These are phyloP conservation scores for Peronospora destructor DNA, from an alignment of 352 stramenopile genomes.

Conservation along the genomic window DNA sequence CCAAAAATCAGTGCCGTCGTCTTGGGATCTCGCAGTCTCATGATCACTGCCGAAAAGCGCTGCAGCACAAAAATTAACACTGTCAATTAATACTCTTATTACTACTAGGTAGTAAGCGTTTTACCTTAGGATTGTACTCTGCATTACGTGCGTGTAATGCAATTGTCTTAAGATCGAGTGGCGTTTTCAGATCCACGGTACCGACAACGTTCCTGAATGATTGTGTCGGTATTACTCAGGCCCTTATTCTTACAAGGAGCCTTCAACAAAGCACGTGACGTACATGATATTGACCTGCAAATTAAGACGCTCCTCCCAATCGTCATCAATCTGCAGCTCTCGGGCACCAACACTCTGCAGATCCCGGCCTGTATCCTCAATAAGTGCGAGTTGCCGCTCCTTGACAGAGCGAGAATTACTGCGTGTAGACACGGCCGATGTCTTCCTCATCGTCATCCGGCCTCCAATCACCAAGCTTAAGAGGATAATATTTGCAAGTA, in stretches of 20 bases:
- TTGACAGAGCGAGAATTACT: constrained; percentile 48
- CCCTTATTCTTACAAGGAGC: too few species aligned
- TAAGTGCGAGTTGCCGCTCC: constrained; percentile 62
- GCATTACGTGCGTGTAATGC: constrained; percentile 95
- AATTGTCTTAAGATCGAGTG: constrained; percentile 96
- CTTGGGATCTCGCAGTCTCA: constrained; percentile 92
- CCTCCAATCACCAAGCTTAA: too few species aligned
- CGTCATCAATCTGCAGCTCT: constrained; percentile 69
- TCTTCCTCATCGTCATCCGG: constrained; percentile 13
- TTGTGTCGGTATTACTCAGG: background rate
- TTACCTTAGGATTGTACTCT: constrained; percentile 98
- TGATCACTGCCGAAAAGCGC: constrained; percentile 95
- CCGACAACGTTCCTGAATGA: constrained; percentile 89
- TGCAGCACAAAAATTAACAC: constrained; percentile 14
- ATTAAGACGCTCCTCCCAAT: constrained; percentile 75
- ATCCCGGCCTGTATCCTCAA: constrained; percentile 37
- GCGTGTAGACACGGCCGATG: constrained; percentile 16
- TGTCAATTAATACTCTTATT: background rate
- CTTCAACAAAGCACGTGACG: background rate
- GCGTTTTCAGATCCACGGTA: constrained; percentile 92
- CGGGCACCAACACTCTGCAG: constrained; percentile 38
- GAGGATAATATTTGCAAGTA: too few species aligned
- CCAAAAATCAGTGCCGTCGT: constrained; percentile 97
- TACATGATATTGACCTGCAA: constrained; percentile 82
- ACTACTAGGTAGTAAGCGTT: background rate